A percentile compares a stretch with the other conserved stretches of the same genome.
Conservation (phyloP, 768 basidiomycete genomes). For the Xerocomellus amylosporus region DNA sequence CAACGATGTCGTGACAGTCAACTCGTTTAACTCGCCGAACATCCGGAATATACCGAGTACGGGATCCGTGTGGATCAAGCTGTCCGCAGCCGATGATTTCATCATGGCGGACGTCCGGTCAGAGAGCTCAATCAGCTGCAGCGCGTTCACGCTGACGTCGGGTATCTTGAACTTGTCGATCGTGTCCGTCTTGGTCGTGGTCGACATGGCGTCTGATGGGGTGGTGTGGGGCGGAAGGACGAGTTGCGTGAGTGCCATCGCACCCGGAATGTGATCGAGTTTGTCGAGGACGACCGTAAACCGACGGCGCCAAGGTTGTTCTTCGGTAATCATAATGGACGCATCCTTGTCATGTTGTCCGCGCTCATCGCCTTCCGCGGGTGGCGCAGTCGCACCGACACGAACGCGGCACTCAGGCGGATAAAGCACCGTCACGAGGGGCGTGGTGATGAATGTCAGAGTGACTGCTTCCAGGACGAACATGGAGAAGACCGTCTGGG, state of each 20-base stretch:
- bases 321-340: constrained; percentile 8
- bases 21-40: constrained; percentile 69
- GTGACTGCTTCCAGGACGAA: constrained; percentile 84
- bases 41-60: constrained; percentile 71
- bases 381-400: constrained; percentile 24
- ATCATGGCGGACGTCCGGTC: constrained; percentile 66
- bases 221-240: constrained; percentile 45
- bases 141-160: constrained; percentile 60
- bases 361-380: constrained; percentile 35
- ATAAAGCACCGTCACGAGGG: constrained; percentile 64
- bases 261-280: constrained; percentile 82
- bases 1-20: constrained; percentile 62
- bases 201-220: constrained; percentile 7
- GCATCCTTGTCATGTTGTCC: constrained; percentile 9
- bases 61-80: constrained; percentile 69
- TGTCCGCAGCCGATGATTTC: constrained; percentile 61
- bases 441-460: constrained; percentile 85
- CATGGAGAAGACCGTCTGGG: constrained; percentile 84
- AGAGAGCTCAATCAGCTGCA: constrained; percentile 82
- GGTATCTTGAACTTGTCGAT: constrained; percentile 13
- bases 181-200: constrained; percentile 3
- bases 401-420: constrained; percentile 59
- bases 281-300: constrained; percentile 89
- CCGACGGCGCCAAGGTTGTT: constrained; percentile 45
- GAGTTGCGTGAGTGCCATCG: constrained; percentile 88